Evolutionary conservation across 305 asterid species (phyloP).

Genomic region (Solanum aculeatissimum): DNA sequence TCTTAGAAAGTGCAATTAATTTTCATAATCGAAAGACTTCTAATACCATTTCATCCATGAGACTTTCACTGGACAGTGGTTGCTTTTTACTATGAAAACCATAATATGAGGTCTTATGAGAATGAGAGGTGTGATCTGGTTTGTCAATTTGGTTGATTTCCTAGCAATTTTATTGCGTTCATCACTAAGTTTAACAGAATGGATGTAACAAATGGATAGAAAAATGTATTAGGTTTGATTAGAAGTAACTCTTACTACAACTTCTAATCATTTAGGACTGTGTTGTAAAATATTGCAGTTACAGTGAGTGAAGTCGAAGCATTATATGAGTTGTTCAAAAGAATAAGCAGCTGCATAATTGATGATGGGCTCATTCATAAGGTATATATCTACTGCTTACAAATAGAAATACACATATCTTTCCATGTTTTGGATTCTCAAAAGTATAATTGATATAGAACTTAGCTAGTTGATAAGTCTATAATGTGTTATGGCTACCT

Average conservation of each 20-base stretch:
- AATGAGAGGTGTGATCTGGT: neutral
- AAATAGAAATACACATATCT: neutral
- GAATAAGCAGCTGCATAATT: conserved; percentile 64
- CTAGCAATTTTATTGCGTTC: neutral
- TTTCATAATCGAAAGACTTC: neutral
- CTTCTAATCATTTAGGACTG: neutral
- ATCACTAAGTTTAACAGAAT: neutral
- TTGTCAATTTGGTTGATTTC: neutral
- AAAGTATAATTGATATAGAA: neutral
- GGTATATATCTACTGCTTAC: conserved; percentile 18
- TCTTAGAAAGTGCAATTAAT: neutral
- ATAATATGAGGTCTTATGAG: neutral
- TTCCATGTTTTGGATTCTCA: neutral
- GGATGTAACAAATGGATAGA: neutral
- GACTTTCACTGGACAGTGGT: neutral
- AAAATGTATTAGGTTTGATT: neutral
- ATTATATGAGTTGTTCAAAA: conserved; percentile 52
- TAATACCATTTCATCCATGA: neutral
- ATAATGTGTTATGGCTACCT: neutral
- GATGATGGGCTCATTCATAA: conserved; percentile 84
- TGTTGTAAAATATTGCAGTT: conserved; percentile 26
- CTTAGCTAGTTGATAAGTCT: neutral
- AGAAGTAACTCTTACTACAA: neutral
- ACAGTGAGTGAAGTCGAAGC: conserved; percentile 89
- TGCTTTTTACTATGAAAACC: neutral